Conservation (phyloP, 208 protist species). For the Crithidia expoeki region DNA sequence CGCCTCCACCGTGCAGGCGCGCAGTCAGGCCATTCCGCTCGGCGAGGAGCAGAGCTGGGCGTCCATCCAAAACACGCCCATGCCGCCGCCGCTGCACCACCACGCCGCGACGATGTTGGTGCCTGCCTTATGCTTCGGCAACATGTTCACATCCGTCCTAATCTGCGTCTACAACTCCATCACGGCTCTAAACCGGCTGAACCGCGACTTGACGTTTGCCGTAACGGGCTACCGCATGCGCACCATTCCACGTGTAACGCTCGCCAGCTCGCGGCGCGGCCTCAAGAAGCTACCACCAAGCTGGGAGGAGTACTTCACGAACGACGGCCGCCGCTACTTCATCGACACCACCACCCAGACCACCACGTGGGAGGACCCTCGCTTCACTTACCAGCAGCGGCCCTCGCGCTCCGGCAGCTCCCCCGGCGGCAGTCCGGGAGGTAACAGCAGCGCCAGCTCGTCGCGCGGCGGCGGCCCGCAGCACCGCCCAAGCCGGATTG, state of each 20-base stretch:
- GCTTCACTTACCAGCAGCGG: constrained; percentile 29
- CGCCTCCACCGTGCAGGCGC: constrained; percentile 64
- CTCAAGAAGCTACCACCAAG: constrained; percentile 51
- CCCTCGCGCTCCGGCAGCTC: constrained; percentile 22
- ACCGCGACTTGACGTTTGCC: constrained; percentile 71
- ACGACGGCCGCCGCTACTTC: constrained; percentile 77
- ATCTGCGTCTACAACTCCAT: constrained; percentile 88
- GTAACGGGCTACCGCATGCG: constrained; percentile 74
- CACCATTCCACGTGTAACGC: constrained; percentile 69
- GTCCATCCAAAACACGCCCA: constrained; percentile 75
- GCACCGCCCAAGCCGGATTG: constrained; percentile 43
- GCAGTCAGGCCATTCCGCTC: constrained; percentile 62
- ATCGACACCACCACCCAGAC: constrained; percentile 63
- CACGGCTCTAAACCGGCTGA: constrained; percentile 63
- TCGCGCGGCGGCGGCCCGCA: constrained; percentile 5
- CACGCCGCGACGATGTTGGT: constrained; percentile 79
- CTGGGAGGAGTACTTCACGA: constrained; percentile 84
- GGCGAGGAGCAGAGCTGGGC: constrained; percentile 71
- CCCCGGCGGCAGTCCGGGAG: constrained; percentile 2
- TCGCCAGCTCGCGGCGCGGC: constrained; percentile 45
- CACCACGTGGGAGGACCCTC: constrained; percentile 74
- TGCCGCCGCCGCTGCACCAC: constrained; percentile 76
- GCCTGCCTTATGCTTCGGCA: constrained; percentile 75
- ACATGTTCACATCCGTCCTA: constrained; percentile 80
- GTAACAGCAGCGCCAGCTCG: constrained; percentile 7